A percentile compares a stretch with the other conserved stretches of the same genome.
phyloP scores from a whole-genome alignment of 768 basidiomycete species.

The Astraeus odoratus region DNA sequence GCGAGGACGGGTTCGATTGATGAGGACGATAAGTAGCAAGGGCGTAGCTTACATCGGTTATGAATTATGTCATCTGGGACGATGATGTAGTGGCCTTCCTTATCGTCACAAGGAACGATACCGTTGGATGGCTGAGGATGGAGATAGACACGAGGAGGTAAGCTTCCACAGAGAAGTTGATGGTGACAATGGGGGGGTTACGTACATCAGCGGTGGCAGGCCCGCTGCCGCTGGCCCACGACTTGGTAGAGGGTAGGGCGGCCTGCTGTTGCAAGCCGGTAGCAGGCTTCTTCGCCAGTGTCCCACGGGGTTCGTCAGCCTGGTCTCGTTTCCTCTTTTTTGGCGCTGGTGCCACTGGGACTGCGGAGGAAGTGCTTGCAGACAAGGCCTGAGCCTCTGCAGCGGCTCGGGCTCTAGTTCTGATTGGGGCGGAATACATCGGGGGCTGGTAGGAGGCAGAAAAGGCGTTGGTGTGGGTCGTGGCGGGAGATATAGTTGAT shows the following conservation, averaged over 20 bases:
- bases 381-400: conserved; percentile 79
- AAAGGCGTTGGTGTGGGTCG: conserved; percentile 62
- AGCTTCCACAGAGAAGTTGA: conserved; percentile 13
- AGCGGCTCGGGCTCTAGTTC: conserved; percentile 80
- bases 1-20: conserved; percentile 13
- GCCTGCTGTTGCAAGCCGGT: conserved; percentile 44
- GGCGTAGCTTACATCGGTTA: conserved; percentile 60
- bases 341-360: conserved; percentile 58
- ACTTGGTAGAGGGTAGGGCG: conserved; percentile 45
- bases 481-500: conserved; percentile 65
- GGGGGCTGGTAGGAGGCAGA: conserved; percentile 81
- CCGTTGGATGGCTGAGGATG: conserved; percentile 53
- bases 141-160: conserved; percentile 17
- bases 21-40: conserved; percentile 2
- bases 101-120: conserved; percentile 82
- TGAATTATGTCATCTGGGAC: conserved; percentile 85
- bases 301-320: conserved; percentile 66
- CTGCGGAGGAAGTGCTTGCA: conserved; percentile 54
- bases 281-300: conserved; percentile 55
- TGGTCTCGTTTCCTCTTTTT: conserved; percentile 84
- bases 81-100: conserved; percentile 98
- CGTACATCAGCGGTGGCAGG: conserved; percentile 63
- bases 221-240: conserved; percentile 62
- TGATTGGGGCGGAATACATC: conserved; percentile 64
- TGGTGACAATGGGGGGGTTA: conserved; percentile 15